A percentile compares a stretch with the other conserved stretches of the same genome.
phyloP scores from a whole-genome alignment of 257 asterid genomes.

The Scutellaria barbata region DNA sequence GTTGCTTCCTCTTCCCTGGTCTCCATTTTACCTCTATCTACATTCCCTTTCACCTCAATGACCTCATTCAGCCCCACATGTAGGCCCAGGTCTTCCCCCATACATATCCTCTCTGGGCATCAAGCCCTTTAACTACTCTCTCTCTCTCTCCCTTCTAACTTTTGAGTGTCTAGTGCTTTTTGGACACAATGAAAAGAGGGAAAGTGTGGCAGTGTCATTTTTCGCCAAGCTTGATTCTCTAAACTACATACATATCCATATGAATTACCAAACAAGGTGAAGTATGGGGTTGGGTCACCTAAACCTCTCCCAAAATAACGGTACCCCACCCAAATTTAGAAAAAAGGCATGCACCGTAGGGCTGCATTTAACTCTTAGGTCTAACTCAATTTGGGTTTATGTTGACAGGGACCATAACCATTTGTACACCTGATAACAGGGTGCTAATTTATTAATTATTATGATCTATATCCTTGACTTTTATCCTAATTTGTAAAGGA shows the following conservation, averaged over 20 bases:
- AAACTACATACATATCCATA: no score
- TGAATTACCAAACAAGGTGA: no score
- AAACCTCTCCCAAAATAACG: not conserved
- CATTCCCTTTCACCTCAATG: not conserved
- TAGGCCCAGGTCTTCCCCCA: no score
- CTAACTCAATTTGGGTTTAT: not conserved
- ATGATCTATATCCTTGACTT: not conserved
- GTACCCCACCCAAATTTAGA: not conserved
- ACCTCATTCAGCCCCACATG: no score
- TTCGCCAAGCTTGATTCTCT: no score
- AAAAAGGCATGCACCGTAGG: not conserved
- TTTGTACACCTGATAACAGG: not conserved
- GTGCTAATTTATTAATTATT: not conserved
- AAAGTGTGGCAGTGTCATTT: no score
- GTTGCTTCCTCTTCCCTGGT: not conserved
- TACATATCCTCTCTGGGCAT: no score
- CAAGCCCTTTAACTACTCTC: no score
- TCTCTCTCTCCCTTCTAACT: not conserved
- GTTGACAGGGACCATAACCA: not conserved
- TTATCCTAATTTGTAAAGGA: constrained; percentile 7
- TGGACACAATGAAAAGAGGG: not conserved
- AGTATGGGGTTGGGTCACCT: no score
- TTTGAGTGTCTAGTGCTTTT: not conserved
- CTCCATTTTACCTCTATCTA: not conserved
- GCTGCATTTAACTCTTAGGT: not conserved